Conservation (phyloP, 2,329 filamentous ascomycete species). For the Tolypocladium ophioglossoides region DNA sequence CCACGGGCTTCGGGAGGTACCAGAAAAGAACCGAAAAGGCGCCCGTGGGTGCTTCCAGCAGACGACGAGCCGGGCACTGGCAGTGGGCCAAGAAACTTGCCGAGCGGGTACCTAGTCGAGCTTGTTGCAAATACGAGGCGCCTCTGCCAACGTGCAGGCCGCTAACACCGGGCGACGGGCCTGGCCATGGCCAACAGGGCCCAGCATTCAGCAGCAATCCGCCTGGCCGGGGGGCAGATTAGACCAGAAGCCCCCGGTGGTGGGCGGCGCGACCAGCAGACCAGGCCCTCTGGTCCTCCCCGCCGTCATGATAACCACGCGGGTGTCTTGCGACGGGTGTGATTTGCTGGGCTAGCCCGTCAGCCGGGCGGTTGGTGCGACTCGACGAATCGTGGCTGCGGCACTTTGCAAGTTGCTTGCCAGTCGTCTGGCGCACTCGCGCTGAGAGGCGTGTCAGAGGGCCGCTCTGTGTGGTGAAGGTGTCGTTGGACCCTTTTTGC, state of each 20-base stretch:
- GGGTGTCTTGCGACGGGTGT: background rate
- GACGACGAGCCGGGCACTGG: background rate
- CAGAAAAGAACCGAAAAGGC: background rate
- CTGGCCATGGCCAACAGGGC: background rate
- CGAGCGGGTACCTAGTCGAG: background rate
- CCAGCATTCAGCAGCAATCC: background rate
- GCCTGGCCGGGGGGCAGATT: background rate
- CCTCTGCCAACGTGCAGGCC: background rate
- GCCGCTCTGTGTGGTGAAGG: background rate
- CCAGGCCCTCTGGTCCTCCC: too few relatives aligned
- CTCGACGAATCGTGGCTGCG: background rate
- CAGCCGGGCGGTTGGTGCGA: background rate
- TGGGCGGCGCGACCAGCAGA: too few relatives aligned
- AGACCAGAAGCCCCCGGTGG: too few relatives aligned
- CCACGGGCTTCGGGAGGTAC: background rate
- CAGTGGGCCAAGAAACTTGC: background rate
- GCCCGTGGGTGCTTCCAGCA: too few relatives aligned
- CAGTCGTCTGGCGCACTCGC: background rate
- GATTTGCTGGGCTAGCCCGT: background rate
- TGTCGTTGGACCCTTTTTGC: background rate
- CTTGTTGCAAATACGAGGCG: background rate
- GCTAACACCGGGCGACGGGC: background rate
- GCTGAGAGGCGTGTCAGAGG: background rate
- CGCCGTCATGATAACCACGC: background rate
- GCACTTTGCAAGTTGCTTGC: background rate